These are phyloP conservation scores for Pseudovirgaria hyperparasitica DNA, from an alignment of 2,329 filamentous ascomycete genomes.

Conservation along the genomic window DNA sequence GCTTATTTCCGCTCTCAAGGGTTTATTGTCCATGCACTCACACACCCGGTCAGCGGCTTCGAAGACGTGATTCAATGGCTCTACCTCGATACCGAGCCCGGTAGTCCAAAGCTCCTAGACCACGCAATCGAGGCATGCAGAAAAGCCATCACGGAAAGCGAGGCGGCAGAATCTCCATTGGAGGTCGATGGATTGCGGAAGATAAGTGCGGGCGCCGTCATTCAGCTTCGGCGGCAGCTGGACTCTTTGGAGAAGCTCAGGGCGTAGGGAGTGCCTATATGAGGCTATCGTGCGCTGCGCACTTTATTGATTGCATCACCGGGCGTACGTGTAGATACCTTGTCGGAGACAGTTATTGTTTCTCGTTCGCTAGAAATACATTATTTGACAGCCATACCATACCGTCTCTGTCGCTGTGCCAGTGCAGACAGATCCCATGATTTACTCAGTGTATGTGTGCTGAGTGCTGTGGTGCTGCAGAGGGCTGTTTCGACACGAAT, in stretches of 20 bases:
- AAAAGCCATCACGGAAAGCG: conserved; percentile 28
- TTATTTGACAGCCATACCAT: no score
- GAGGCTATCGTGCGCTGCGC: no score
- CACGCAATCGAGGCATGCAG: conserved; percentile 31
- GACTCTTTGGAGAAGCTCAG: conserved; percentile 21
- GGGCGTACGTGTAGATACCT: no score
- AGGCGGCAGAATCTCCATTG: conserved; percentile 12
- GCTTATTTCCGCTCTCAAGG: conserved; percentile 39
- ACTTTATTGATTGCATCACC: no score
- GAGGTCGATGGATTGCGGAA: conserved; percentile 31
- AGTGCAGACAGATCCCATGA: no score
- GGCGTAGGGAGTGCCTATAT: no score
- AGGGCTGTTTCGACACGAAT: no score
- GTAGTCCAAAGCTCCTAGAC: conserved; percentile 28
- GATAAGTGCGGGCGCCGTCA: conserved; percentile 35
- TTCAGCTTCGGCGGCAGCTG: conserved; percentile 28
- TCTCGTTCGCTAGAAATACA: no score
- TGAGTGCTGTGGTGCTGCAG: no score
- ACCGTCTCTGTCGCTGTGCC: no score
- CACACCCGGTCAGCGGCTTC: conserved; percentile 30
- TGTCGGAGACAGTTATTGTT: no score
- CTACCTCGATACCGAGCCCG: conserved; percentile 28
- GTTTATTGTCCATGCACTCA: conserved; percentile 38
- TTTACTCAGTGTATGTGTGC: no score
- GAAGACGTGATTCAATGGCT: conserved; percentile 40